Percentiles rank a stretch among this genome's conserved stretches.
Evolutionary conservation across 352 stramenopile genomes (phyloP).

Genomic region (Aphanomyces invadans): DNA sequence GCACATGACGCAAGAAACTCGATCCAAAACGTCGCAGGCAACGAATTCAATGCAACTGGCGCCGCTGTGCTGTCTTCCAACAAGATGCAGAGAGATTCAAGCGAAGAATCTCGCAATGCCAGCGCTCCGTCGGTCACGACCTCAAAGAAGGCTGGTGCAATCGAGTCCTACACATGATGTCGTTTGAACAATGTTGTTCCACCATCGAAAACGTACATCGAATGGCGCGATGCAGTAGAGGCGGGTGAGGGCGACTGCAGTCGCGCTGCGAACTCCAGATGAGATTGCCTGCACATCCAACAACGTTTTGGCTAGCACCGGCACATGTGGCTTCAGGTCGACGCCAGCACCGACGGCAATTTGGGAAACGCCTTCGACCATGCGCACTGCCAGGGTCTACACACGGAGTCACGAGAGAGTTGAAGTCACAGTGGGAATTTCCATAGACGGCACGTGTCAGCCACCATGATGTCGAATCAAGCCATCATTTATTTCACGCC

Average conservation of each 20-base stretch:
- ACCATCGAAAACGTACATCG: not conserved
- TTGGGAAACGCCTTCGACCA: not conserved
- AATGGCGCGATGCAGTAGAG: slow-evolving; percentile 1
- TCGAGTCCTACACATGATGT: not conserved
- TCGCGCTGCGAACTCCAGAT: not conserved
- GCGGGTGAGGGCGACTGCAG: not conserved
- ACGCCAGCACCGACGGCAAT: not conserved
- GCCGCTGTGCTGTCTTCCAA: not conserved
- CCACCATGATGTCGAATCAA: no score
- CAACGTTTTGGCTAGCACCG: not conserved
- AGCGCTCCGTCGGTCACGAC: not conserved
- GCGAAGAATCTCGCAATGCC: not conserved
- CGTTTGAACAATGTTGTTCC: not conserved
- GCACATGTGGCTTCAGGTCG: not conserved
- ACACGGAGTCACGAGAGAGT: not conserved
- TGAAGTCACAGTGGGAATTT: no score
- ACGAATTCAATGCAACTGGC: not conserved
- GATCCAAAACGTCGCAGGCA: not conserved
- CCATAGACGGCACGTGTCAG: no score
- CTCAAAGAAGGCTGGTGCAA: not conserved
- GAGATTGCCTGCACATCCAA: not conserved
- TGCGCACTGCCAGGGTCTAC: not conserved
- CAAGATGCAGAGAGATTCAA: not conserved
- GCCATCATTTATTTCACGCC: not conserved
- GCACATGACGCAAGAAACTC: slow-evolving; percentile 1